Conservation (phyloP, 2,329 filamentous ascomycete genomes). For the Acarospora socialis region DNA sequence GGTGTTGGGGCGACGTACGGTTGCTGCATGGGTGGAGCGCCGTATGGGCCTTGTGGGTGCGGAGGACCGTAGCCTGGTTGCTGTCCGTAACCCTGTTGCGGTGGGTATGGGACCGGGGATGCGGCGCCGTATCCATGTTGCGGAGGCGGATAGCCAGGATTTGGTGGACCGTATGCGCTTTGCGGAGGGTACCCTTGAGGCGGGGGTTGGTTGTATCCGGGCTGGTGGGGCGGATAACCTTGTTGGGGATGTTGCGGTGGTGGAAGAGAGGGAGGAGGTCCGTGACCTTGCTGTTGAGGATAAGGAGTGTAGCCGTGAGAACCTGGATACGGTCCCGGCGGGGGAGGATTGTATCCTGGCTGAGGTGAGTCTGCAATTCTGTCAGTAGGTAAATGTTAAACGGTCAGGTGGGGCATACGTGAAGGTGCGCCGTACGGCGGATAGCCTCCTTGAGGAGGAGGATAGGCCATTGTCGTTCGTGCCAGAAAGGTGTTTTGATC, state of each 20-base stretch:
- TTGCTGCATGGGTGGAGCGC: constrained; percentile 26
- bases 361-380: constrained; percentile 1
- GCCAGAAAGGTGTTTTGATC: not conserved
- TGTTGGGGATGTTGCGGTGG: not conserved
- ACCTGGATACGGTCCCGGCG: constrained; percentile 8
- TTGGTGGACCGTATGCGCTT: constrained; percentile 15
- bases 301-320: constrained; percentile 8
- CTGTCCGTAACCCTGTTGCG: constrained; percentile 26
- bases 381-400: not conserved
- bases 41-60: constrained; percentile 21
- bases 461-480: constrained; percentile 9
- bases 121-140: constrained; percentile 18
- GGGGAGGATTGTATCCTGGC: constrained; percentile 11
- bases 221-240: constrained; percentile 11
- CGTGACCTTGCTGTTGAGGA: constrained; percentile 11
- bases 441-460: constrained; percentile 6
- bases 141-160: constrained; percentile 16
- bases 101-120: constrained; percentile 19
- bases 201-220: constrained; percentile 17
- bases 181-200: constrained; percentile 15
- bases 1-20: constrained; percentile 35
- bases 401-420: not conserved
- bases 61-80: constrained; percentile 19
- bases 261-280: constrained; percentile 4
- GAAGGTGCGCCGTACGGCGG: constrained; percentile 6